Percentiles rank a stretch among this genome's conserved stretches.
phyloP scores from a whole-genome alignment of 2,329 filamentous ascomycete genomes.

The Elsinoe arachidis region DNA sequence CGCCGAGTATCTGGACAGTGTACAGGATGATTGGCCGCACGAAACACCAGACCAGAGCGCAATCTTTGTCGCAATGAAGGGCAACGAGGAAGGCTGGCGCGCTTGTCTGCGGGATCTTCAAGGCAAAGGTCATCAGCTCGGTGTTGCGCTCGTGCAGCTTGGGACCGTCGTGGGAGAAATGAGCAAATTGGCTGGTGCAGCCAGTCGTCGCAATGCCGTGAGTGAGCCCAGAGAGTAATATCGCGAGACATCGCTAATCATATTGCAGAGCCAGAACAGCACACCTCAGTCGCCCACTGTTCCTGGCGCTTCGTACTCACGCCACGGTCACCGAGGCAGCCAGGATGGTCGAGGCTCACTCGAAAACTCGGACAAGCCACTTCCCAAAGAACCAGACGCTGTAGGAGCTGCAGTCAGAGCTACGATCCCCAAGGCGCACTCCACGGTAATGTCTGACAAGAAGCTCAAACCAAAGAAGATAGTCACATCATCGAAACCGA shows the following conservation, averaged over 20 bases:
- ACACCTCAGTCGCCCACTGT: background rate
- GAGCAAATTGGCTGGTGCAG: slow-evolving; percentile 72
- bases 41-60: slow-evolving; percentile 53
- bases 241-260: slow-evolving; percentile 9
- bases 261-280: background rate
- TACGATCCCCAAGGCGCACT: slow-evolving; percentile 15
- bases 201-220: slow-evolving; percentile 70
- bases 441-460: slow-evolving; percentile 5
- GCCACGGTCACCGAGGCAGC: background rate
- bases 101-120: slow-evolving; percentile 70
- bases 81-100: slow-evolving; percentile 85
- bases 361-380: slow-evolving; percentile 19
- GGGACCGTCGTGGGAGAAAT: slow-evolving; percentile 75
- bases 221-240: slow-evolving; percentile 23
- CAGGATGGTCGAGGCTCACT: background rate
- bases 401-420: slow-evolving; percentile 15
- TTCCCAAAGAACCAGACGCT: slow-evolving; percentile 20
- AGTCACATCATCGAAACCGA: background rate
- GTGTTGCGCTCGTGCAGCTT: slow-evolving; percentile 61
- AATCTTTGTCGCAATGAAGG: slow-evolving; percentile 82
- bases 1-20: slow-evolving; percentile 60
- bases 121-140: slow-evolving; percentile 61
- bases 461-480: background rate
- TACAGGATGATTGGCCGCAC: slow-evolving; percentile 54
- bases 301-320: background rate